Evolutionary conservation across 192 early-diverging fungal species (phyloP), one percentile per base, ranked within the genome.

Genomic region (Podila verticillata): DNA sequence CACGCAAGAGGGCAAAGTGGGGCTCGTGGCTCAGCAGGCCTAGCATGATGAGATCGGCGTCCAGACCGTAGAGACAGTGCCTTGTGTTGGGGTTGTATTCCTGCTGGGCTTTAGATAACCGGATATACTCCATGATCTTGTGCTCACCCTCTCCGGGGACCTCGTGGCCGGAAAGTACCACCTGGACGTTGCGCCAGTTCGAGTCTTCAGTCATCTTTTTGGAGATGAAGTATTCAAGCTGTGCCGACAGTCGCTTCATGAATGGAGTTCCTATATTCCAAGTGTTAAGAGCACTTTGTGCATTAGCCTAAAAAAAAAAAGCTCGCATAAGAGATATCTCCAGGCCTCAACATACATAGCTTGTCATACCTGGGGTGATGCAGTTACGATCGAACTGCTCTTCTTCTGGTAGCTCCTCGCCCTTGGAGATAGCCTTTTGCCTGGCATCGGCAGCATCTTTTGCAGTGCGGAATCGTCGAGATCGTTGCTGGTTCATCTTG

Each of bases 121-220:
- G 94, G 65, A 99, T 97, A 66, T 93, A 99, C 82, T 99, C 98
- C 98, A 99, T 98, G 67, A 99, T 98, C 83, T 99, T 99, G 87
- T 99, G 98, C 84, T 99, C 98, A 59, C 98, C 98, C 84, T 99
- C 98, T 59, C 98, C 98, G 19, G 97, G 97, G 0, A 98, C 96
- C 54, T 93, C 93, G 39, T 95, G 96, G 30, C 96, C 98, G 35
- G 96, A 98, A 5, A 99, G 87, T 62, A 99, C 90, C 48, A 99
- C 91, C 84, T 97, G 91, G 39, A 97, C 91, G 65, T 92, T 86
- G 74, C 89, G 89, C 98, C 98, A 99, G 70, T 91, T 91, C 17
- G 95, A 90, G 64, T 98, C 94, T 70, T 95, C 93, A 15, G 92
- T 91, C 4, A 98, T 87, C 81, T 95, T 94, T 72, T 96, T 93